These are phyloP conservation scores for Beauveria brongniartii DNA, from an alignment of 2,329 filamentous ascomycete genomes.

Conservation along the genomic window DNA sequence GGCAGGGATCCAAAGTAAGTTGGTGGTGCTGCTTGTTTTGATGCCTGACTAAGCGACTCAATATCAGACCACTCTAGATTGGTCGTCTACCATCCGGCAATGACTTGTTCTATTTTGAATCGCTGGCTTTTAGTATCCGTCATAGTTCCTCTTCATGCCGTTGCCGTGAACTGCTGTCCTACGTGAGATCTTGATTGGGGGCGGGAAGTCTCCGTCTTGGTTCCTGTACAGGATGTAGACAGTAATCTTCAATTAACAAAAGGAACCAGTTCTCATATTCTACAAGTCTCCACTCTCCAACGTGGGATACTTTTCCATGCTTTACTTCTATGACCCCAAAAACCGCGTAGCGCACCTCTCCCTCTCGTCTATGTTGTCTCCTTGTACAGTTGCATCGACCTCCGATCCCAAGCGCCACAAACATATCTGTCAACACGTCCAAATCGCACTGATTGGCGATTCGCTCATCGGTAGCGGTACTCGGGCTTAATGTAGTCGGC, in stretches of 20 bases:
- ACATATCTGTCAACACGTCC: neutral
- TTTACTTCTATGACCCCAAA: constrained; percentile 15
- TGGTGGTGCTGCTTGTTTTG: neutral
- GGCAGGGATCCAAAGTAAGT: neutral
- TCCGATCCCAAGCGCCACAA: neutral
- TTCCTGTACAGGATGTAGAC: neutral
- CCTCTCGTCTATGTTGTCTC: neutral
- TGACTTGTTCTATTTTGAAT: neutral
- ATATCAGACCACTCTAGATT: neutral
- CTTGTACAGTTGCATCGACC: neutral
- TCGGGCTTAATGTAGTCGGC: constrained; percentile 93
- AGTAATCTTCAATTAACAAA: constrained; percentile 27
- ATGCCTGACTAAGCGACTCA: neutral
- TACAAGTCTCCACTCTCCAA: constrained; percentile 24
- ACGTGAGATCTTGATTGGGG: neutral
- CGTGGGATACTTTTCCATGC: constrained; percentile 15
- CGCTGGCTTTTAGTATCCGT: too few relatives aligned
- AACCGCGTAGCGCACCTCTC: constrained; percentile 9
- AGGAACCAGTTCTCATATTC: constrained; percentile 30
- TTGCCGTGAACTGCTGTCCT: neutral
- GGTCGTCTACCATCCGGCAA: neutral
- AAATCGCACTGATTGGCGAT: neutral
- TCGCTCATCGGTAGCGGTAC: constrained; percentile 63
- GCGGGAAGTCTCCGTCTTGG: too few relatives aligned
- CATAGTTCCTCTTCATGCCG: neutral